phyloP scores from a whole-genome alignment of 768 basidiomycete genomes.

The Mycena alexandri region DNA sequence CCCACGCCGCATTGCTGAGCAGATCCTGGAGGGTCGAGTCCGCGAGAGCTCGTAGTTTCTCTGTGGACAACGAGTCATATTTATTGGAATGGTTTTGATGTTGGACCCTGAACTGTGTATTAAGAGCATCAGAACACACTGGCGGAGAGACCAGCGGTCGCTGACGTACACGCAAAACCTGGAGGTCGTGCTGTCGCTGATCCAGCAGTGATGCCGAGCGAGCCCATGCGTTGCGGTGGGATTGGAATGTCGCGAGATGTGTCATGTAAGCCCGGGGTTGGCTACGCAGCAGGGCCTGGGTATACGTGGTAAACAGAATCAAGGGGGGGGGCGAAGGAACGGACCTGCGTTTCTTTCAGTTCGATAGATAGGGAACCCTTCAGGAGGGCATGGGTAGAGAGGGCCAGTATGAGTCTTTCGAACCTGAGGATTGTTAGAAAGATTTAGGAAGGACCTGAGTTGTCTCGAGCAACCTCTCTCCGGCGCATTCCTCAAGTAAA shows the following conservation, averaged over 20 bases:
- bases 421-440: constrained; percentile 52
- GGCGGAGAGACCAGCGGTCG: background rate
- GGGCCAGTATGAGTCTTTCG: constrained; percentile 61
- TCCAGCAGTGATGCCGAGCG: constrained; percentile 51
- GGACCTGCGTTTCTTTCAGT: constrained; percentile 37
- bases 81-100: constrained; percentile 29
- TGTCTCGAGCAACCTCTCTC: constrained; percentile 58
- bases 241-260: constrained; percentile 48
- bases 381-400: constrained; percentile 65
- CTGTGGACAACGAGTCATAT: constrained; percentile 44
- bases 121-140: background rate
- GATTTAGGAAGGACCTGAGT: constrained; percentile 10
- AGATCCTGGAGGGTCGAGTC: constrained; percentile 48
- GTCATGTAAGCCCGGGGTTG: constrained; percentile 52
- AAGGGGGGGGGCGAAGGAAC: constrained; percentile 6
- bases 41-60: constrained; percentile 47
- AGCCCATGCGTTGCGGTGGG: constrained; percentile 51
- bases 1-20: constrained; percentile 41
- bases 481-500: constrained; percentile 65
- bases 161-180: constrained; percentile 42
- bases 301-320: background rate
- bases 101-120: background rate
- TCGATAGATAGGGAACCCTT: constrained; percentile 41
- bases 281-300: constrained; percentile 45
- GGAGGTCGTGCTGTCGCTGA: constrained; percentile 49